phyloP scores from a whole-genome alignment of 768 basidiomycete genomes.

The Tulasnella sp. region DNA sequence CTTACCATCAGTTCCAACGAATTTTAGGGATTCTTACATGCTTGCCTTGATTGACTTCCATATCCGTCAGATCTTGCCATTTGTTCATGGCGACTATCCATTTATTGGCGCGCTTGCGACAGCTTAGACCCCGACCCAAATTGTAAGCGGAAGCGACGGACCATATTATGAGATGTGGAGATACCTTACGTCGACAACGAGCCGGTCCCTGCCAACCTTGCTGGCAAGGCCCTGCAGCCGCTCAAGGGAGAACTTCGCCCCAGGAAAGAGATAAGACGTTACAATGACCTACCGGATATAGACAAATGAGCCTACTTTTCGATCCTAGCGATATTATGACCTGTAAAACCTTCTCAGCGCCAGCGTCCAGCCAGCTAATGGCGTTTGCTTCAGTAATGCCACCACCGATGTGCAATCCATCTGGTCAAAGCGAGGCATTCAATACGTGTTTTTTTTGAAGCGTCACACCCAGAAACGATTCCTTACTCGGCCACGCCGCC shows the following conservation, averaged over 20 bases:
- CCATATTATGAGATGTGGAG: constrained; percentile 17
- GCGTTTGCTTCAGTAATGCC: constrained; percentile 81
- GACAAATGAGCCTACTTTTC: background rate
- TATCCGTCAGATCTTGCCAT: constrained; percentile 94
- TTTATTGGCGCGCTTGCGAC: constrained; percentile 57
- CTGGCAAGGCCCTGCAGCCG: constrained; percentile 52
- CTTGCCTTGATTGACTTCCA: constrained; percentile 85
- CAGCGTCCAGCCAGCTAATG: constrained; percentile 69
- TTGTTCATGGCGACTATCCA: constrained; percentile 99
- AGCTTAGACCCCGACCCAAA: constrained; percentile 43
- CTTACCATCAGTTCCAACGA: background rate
- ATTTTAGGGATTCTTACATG: background rate
- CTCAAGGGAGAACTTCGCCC: constrained; percentile 64
- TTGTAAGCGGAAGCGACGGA: background rate
- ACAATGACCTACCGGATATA: constrained; percentile 98
- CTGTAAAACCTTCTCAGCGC: constrained; percentile 75
- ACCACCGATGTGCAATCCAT: constrained; percentile 82
- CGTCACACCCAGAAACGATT: background rate
- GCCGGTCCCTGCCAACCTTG: constrained; percentile 65
- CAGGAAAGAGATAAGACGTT: constrained; percentile 92
- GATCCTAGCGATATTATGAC: background rate
- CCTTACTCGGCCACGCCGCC: constrained; percentile 66
- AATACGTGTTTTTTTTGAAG: constrained; percentile 5
- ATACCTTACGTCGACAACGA: constrained; percentile 93
- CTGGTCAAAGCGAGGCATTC: constrained; percentile 29